Evolutionary conservation across 176 grass and related monocot genomes (phyloP).

Genomic region (Phyllostachys edulis): DNA sequence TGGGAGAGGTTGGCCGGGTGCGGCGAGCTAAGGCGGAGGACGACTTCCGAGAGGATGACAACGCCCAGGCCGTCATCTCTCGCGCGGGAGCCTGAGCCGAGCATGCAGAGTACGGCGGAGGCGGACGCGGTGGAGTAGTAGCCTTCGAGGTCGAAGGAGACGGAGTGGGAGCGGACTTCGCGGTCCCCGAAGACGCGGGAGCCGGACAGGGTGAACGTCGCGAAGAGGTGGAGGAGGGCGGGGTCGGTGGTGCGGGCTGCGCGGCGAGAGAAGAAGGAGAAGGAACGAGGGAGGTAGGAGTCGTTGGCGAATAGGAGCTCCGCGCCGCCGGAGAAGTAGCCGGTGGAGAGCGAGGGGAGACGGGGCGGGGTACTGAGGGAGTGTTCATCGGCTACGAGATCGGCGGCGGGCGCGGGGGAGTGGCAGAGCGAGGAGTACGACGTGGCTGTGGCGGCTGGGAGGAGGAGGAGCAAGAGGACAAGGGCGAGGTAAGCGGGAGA

Average conservation of each 20-base stretch:
- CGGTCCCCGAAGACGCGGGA: neutral
- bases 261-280: constrained; percentile 29
- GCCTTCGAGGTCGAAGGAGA: constrained; percentile 26
- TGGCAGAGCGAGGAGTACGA: neutral
- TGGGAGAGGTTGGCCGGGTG: constrained; percentile 16
- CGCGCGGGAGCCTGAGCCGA: neutral
- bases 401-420: neutral
- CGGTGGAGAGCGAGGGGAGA: constrained; percentile 14
- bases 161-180: neutral
- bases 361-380: neutral
- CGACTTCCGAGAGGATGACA: neutral
- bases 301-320: constrained; percentile 28
- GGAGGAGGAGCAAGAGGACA: neutral
- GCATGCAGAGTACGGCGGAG: constrained; percentile 48
- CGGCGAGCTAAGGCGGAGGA: constrained; percentile 44
- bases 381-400: neutral
- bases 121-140: neutral
- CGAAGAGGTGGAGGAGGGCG: constrained; percentile 25
- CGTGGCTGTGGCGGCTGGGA: neutral
- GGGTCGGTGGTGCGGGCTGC: neutral
- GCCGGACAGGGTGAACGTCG: constrained; percentile 46
- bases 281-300: neutral
- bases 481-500: neutral
- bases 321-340: constrained; percentile 50
- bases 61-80: neutral